phyloP scores from a whole-genome alignment of 148 eudicot genomes.

The Linanthus parryae region DNA sequence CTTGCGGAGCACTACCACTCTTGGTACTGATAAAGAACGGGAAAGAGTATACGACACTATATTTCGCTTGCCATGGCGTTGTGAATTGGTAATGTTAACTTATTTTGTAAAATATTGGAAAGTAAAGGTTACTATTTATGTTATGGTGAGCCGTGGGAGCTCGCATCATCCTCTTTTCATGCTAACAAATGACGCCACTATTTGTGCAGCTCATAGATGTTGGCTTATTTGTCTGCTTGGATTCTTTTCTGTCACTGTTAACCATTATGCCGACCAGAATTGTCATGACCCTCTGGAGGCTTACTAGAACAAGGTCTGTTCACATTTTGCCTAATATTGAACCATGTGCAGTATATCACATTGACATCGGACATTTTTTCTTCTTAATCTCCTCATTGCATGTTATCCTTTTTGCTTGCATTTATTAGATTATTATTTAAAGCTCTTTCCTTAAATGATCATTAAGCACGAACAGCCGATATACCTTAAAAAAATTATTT shows the following conservation, averaged over 20 bases:
- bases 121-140: too few relatives aligned
- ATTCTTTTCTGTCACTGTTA: slow-evolving; percentile 83
- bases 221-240: slow-evolving; percentile 87
- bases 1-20: slow-evolving; percentile 64
- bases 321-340: background rate
- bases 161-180: background rate
- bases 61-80: slow-evolving; percentile 98
- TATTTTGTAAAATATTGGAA: background rate
- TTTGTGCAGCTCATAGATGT: slow-evolving; percentile 86
- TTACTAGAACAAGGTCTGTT: slow-evolving; percentile 56
- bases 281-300: slow-evolving; percentile 42
- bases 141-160: background rate
- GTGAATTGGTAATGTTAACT: slow-evolving; percentile 76
- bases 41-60: slow-evolving; percentile 94
- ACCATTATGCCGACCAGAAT: slow-evolving; percentile 90
- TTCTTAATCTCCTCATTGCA: too few relatives aligned
- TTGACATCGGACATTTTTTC: too few relatives aligned
- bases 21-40: slow-evolving; percentile 86
- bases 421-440: too few relatives aligned
- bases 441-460: too few relatives aligned
- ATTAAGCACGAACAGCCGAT: too few relatives aligned
- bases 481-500: too few relatives aligned
- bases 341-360: background rate
- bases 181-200: background rate
- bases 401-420: background rate